Evolutionary conservation across 1,139 yeast genomes (phyloP).

Genomic region (Blastobotrys proliferans): DNA sequence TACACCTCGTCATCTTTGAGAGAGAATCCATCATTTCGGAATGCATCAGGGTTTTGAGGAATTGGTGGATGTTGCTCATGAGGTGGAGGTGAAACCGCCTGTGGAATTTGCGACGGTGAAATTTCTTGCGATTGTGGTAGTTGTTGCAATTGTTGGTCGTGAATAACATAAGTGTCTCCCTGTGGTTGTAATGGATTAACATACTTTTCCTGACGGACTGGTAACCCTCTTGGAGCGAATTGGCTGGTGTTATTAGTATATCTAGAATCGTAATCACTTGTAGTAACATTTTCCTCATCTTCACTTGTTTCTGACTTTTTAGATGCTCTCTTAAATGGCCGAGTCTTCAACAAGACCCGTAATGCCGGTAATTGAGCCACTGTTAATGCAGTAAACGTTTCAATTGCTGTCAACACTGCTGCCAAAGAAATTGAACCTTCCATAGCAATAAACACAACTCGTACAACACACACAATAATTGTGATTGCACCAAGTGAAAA

Average conservation of each 20-base stretch:
- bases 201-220: slow-evolving; percentile 10
- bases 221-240: slow-evolving; percentile 12
- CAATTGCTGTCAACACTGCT: slow-evolving; percentile 31
- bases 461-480: slow-evolving; percentile 26
- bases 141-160: slow-evolving; percentile 1
- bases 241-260: not conserved
- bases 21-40: slow-evolving; percentile 7
- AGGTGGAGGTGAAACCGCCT: not conserved
- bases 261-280: slow-evolving; percentile 3
- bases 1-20: slow-evolving; percentile 6
- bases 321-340: slow-evolving; percentile 13
- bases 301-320: slow-evolving; percentile 16
- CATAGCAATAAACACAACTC: slow-evolving; percentile 26
- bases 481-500: slow-evolving; percentile 31
- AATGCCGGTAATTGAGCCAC: slow-evolving; percentile 32
- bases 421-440: slow-evolving; percentile 25
- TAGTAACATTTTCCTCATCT: slow-evolving; percentile 8
- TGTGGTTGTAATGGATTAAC: slow-evolving; percentile 6
- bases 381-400: slow-evolving; percentile 30
- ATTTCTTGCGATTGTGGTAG: too few species aligned
- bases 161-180: slow-evolving; percentile 8
- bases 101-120: not conserved
- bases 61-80: not conserved
- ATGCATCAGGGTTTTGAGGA: slow-evolving; percentile 1
- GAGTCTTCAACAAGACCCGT: slow-evolving; percentile 24